A percentile compares a stretch with the other conserved stretches of the same genome.
phyloP scores from a whole-genome alignment of 1,284 basidiomycete species.

The Cerioporus squamosus region DNA sequence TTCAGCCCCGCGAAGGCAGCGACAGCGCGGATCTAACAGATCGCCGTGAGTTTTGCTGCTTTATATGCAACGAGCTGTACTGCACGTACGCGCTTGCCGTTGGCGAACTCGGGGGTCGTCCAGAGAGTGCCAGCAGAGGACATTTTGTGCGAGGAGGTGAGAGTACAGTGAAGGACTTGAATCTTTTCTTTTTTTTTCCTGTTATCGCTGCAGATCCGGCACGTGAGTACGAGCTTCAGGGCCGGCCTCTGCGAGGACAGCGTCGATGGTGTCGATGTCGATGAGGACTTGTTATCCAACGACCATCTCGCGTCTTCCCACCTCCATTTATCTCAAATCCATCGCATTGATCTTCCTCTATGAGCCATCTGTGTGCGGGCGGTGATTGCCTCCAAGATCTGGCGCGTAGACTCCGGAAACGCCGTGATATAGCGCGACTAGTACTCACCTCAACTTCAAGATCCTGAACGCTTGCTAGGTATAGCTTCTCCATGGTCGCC shows the following conservation, averaged over 20 bases:
- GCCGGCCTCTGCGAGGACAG: constrained; percentile 10
- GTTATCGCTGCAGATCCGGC: constrained; percentile 11
- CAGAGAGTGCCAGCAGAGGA: constrained; percentile 66
- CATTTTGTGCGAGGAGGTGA: constrained; percentile 44
- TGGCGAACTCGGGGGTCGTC: constrained; percentile 43
- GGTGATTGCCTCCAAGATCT: too few species aligned
- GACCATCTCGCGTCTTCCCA: constrained; percentile 7
- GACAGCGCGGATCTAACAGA: constrained; percentile 65
- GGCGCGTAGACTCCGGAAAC: too few species aligned
- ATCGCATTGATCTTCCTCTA: too few species aligned
- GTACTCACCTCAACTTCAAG: too few species aligned
- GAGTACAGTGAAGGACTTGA: constrained; percentile 8
- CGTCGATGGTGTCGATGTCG: too few species aligned
- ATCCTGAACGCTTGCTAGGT: too few species aligned
- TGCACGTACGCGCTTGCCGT: constrained; percentile 54
- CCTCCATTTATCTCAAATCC: neutral
- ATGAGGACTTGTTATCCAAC: constrained; percentile 10
- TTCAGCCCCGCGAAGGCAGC: constrained; percentile 76
- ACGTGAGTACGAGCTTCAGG: constrained; percentile 21
- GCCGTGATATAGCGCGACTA: too few species aligned
- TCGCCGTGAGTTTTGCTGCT: constrained; percentile 2
- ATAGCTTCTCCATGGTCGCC: too few species aligned
- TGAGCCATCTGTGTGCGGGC: too few species aligned
- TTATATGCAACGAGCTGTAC: neutral
- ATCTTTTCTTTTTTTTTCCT: constrained; percentile 13